Evolutionary conservation across 1,139 yeast genomes (phyloP), one percentile per base, ranked within the genome.

Genomic region (Yamadazyma oceani): DNA sequence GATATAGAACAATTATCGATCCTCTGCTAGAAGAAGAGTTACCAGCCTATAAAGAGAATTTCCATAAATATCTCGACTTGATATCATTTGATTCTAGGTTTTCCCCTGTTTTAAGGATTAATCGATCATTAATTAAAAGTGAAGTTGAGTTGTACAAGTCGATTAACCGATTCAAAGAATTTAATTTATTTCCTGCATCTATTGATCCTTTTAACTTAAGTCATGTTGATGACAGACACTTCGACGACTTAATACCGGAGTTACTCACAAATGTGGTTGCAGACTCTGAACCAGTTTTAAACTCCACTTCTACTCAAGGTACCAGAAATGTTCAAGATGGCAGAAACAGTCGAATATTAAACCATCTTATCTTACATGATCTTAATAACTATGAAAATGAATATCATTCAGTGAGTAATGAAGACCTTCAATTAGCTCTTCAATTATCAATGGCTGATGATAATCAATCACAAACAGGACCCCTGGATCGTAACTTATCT

Each of bases 31-130:
- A 17, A n/a, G 62, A 59, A 26, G 63, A 62, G 25, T 53, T 62
- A 2, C 76, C 76, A 3, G 69, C 74, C 1, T 70, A 69, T 43
- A 53, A 61, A 26, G 69, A 62, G 16, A 53, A 51, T 9, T 60
- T 70, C 26, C 73, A 69, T 41, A 56, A 57, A 32, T 53, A 54
- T 37, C 53, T 62, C 12, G 76, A 70, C 42, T 47, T 68, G 25
- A 45, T 70, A 14, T 67, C 74, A 5, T 69, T 63, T 49, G 75
- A 70, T 49, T 66, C 72, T 5, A 45, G 75, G 27, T 68, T 61
- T 41, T 45, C 58, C 2, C 75, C 75, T 0, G 62, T 67, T 6
- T 52, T 69, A 12, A 50, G 75, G 27, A 58, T 69, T 26, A 70
- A 69, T 45, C 53, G 62, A 14, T 40, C 55, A 4, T 44, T 69